Evolutionary conservation across 345 rosid genomes (phyloP), one percentile per base, ranked within the genome.

Genomic region (Alliaria petiolata): DNA sequence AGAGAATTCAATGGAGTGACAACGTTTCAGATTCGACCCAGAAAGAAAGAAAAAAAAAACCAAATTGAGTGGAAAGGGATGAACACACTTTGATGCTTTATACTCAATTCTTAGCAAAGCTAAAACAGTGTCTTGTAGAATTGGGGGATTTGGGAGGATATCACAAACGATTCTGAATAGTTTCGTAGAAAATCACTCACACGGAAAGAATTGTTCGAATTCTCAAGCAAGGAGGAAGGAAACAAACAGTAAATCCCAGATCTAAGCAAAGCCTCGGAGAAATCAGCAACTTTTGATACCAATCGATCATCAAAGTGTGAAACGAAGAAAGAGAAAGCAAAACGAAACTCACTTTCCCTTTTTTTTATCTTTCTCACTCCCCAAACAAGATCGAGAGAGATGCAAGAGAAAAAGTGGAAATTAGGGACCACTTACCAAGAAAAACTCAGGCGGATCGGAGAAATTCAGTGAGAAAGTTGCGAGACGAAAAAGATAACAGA

Each of bases 351-450:
- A 58, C 77, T 74, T 74, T 66, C 67, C 78, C 54, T 74, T 74
- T 74, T n/a, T n/a, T n/a, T 66, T 50, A 5, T 22, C 49, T 66
- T 36, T 65, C 67, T 39, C 61, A 46, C 26, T 36, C 35, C 2
- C 35, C 7, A 74, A 74, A 49, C 8, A 12, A 58, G 45, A 57
- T 58, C 19, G 28, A 70, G 60, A 66, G 39, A 4, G 56, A n/a
- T n/a, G n/a, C n/a, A n/a, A 30, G 40, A 30, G 42, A 8, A n/a
- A 36, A 46, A 65, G 77, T 34, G 33, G n/a, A n/a, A n/a, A n/a
- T n/a, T n/a, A n/a, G n/a, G 76, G 66, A 57, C 78, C 78, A 74
- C 72, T 74, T 66, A 66, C 67, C 44, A 58, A 43, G 50, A 56
- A 15, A 67, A 57, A 36, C 5, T 65, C 67, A 74, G 55, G 62